phyloP scores from a whole-genome alignment of 1,284 basidiomycete species.

The Xerocomus nothofagi region DNA sequence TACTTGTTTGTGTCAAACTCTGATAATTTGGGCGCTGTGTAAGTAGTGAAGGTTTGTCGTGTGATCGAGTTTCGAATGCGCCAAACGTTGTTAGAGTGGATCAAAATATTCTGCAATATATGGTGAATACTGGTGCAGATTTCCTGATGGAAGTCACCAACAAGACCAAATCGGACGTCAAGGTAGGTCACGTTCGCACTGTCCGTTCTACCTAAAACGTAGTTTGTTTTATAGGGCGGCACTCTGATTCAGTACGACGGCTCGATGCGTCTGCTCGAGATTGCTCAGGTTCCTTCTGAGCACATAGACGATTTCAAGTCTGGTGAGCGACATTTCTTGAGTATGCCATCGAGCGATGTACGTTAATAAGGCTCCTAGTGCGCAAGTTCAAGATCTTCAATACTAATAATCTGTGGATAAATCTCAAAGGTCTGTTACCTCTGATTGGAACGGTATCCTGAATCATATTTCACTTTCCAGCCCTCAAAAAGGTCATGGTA shows the following conservation, averaged over 20 bases:
- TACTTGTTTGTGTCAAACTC: slow-evolving; percentile 99
- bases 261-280: slow-evolving; percentile 89
- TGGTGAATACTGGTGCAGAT: slow-evolving; percentile 83
- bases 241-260: slow-evolving; percentile 97
- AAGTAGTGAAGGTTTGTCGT: slow-evolving; percentile 75
- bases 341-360: neutral
- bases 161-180: slow-evolving; percentile 99
- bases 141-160: slow-evolving; percentile 99
- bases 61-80: slow-evolving; percentile 18
- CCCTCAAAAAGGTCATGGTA: slow-evolving; percentile 93
- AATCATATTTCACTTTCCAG: slow-evolving; percentile 32
- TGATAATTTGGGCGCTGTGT: slow-evolving; percentile 97
- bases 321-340: slow-evolving; percentile 6
- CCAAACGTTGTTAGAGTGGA: slow-evolving; percentile 54
- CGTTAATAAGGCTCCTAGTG: slow-evolving; percentile 35
- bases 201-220: neutral
- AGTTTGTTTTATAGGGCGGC: slow-evolving; percentile 66
- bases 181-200: slow-evolving; percentile 3
- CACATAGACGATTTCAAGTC: slow-evolving; percentile 98
- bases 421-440: slow-evolving; percentile 62
- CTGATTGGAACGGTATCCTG: neutral
- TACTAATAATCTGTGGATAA: slow-evolving; percentile 98
- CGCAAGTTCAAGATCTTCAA: slow-evolving; percentile 94
- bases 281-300: slow-evolving; percentile 95
- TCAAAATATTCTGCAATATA: slow-evolving; percentile 81